Evolutionary conservation across 441 rosid species (phyloP).

Genomic region (Brassica hybrid): DNA sequence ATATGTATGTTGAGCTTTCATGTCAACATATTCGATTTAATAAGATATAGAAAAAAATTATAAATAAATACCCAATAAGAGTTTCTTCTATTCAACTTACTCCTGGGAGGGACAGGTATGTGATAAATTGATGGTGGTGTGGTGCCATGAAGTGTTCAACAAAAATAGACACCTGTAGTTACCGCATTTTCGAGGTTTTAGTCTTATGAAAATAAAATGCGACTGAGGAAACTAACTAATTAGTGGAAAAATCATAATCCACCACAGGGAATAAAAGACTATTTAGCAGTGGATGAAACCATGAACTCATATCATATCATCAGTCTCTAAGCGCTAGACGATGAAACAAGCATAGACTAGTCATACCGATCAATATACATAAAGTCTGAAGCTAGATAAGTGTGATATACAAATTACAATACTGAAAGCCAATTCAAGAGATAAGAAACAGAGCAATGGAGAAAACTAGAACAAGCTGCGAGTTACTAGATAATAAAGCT

Average conservation of each 20-base stretch:
- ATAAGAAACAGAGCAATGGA: slow-evolving; percentile 2
- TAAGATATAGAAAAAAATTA: neutral
- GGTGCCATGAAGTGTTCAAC: neutral
- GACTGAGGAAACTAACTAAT: neutral
- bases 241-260: neutral
- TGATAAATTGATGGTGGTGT: neutral
- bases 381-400: neutral
- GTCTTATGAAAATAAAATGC: neutral
- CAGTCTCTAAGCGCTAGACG: neutral
- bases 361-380: neutral
- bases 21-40: neutral
- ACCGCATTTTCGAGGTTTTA: neutral
- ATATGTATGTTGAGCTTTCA: neutral
- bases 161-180: neutral
- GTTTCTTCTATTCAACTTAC: neutral
- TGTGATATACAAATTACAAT: neutral
- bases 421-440: neutral
- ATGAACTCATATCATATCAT: slow-evolving; percentile 4
- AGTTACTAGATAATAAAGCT: slow-evolving; percentile 17
- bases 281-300: neutral
- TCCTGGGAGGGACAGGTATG: neutral
- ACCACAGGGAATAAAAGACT: neutral
- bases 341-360: neutral
- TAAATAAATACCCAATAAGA: neutral
- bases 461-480: slow-evolving; percentile 6